These are phyloP conservation scores for Alternaria triticimaculans DNA, from an alignment of 2,329 filamentous ascomycete species.

Conservation along the genomic window DNA sequence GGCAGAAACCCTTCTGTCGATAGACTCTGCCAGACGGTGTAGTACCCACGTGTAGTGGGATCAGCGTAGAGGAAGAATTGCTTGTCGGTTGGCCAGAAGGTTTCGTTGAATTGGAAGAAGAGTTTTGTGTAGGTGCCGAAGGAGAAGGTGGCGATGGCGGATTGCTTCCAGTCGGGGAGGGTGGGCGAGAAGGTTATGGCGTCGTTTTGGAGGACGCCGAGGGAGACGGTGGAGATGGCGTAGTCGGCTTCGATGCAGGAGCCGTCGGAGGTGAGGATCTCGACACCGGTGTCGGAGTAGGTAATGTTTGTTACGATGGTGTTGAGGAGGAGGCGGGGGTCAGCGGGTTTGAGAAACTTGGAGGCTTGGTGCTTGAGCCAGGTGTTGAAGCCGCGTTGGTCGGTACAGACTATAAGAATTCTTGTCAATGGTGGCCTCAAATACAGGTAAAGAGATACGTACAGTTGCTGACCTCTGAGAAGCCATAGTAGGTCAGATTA, in stretches of 20 bases:
- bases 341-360: conserved; percentile 63
- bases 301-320: conserved; percentile 63
- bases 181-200: conserved; percentile 64
- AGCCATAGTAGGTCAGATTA: conserved; percentile 54
- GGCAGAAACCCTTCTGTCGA: conserved; percentile 64
- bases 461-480: conserved; percentile 12
- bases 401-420: conserved; percentile 63
- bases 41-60: conserved; percentile 58
- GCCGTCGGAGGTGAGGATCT: conserved; percentile 60
- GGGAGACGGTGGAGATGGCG: conserved; percentile 71
- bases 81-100: conserved; percentile 67
- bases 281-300: conserved; percentile 62
- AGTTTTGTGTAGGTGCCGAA: conserved; percentile 79
- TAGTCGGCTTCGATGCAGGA: conserved; percentile 66
- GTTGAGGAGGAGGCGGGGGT: conserved; percentile 64
- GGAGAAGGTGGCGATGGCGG: conserved; percentile 67
- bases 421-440: too few species aligned
- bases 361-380: conserved; percentile 65
- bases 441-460: not conserved
- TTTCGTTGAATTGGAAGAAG: conserved; percentile 71
- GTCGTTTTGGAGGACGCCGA: conserved; percentile 71
- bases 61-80: conserved; percentile 63
- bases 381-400: conserved; percentile 66
- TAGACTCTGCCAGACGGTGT: conserved; percentile 70
- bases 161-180: conserved; percentile 69